A percentile compares a stretch with the other conserved stretches of the same genome.
These are phyloP conservation scores for Schizochytrium sp. DNA, from an alignment of 108 stramenopile species.

Conservation along the genomic window DNA sequence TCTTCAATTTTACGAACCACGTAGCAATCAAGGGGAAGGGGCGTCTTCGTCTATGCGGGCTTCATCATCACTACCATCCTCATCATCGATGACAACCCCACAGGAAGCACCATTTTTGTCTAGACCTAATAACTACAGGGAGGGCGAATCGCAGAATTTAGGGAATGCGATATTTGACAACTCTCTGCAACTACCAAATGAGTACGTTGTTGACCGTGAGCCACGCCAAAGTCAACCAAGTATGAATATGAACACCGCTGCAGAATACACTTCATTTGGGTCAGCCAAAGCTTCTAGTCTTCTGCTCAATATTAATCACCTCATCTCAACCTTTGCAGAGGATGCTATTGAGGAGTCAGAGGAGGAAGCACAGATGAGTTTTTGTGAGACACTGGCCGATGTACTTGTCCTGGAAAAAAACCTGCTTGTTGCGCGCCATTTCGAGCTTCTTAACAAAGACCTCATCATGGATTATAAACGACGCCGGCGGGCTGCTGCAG, in stretches of 20 bases:
- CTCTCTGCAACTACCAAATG: neutral
- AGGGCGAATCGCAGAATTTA: neutral
- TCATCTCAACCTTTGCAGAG: neutral
- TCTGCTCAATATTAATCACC: neutral
- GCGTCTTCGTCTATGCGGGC: neutral
- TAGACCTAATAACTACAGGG: too few species aligned
- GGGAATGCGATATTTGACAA: neutral
- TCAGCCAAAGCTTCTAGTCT: neutral
- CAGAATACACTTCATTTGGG: neutral
- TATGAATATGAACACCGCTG: neutral
- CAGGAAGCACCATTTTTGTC: too few species aligned
- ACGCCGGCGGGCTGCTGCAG: neutral
- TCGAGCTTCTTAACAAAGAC: slow-evolving; percentile 51
- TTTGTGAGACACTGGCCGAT: neutral
- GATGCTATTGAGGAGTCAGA: neutral
- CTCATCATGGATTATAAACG: slow-evolving; percentile 41
- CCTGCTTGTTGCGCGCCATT: slow-evolving; percentile 18
- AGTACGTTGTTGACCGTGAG: neutral
- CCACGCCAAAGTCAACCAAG: neutral
- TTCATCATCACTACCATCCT: neutral
- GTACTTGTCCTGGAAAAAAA: neutral
- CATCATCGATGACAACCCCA: too few species aligned
- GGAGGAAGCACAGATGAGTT: neutral
- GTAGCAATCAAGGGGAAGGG: neutral
- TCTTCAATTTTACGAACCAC: neutral